A percentile compares a stretch with the other conserved stretches of the same genome.
Evolutionary conservation across 352 stramenopile species (phyloP).

Genomic region (Pilasporangium apinafurcum): DNA sequence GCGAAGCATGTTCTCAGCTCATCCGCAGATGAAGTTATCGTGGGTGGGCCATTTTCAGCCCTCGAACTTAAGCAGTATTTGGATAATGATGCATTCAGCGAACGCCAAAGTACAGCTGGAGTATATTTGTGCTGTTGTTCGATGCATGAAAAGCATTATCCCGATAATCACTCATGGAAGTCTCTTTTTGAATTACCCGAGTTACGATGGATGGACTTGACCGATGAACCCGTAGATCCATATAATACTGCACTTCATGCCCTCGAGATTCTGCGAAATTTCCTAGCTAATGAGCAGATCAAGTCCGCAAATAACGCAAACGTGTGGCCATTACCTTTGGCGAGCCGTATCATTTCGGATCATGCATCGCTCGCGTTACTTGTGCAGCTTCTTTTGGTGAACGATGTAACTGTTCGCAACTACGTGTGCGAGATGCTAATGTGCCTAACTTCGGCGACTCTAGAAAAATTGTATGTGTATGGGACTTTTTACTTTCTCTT

Average conservation of each 20-base stretch:
- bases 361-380: constrained; percentile 39
- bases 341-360: constrained; percentile 49
- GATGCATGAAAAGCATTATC: constrained; percentile 22
- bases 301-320: constrained; percentile 14
- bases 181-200: constrained; percentile 58
- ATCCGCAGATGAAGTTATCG: constrained; percentile 6
- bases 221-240: constrained; percentile 50
- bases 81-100: constrained; percentile 28
- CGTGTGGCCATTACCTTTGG: constrained; percentile 47
- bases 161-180: constrained; percentile 44
- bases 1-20: constrained; percentile 25
- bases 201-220: constrained; percentile 77
- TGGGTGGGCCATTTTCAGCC: constrained; percentile 42
- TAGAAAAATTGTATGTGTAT: constrained; percentile 48
- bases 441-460: constrained; percentile 31
- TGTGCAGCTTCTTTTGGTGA: constrained; percentile 62
- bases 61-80: constrained; percentile 53
- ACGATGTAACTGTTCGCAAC: constrained; percentile 33
- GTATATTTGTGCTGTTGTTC: constrained; percentile 71
- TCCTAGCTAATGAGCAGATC: constrained; percentile 49
- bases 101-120: constrained; percentile 22
- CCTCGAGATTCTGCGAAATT: constrained; percentile 54
- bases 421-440: constrained; percentile 63
- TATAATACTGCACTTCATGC: constrained; percentile 30
- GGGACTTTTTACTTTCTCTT: constrained; percentile 79